Conservation (phyloP, 768 basidiomycete species). For the Trametes gibbosa region DNA sequence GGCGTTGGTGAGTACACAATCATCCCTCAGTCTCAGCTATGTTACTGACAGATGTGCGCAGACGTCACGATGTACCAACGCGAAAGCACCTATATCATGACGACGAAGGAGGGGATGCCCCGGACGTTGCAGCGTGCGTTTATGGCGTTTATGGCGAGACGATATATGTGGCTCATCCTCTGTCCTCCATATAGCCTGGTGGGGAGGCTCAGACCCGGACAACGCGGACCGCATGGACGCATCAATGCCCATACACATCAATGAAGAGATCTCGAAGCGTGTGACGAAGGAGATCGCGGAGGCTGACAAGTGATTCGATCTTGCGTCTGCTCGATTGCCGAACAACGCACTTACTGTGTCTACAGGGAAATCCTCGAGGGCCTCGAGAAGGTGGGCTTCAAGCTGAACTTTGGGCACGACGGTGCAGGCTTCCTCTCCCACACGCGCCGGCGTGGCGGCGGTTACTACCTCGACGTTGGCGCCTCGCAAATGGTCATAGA, state of each 20-base stretch:
- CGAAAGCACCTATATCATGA: constrained; percentile 47
- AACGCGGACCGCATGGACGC: constrained; percentile 52
- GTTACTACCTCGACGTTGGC: constrained; percentile 70
- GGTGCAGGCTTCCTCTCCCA: constrained; percentile 51
- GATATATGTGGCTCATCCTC: background rate
- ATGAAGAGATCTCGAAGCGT: constrained; percentile 31
- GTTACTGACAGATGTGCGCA: constrained; percentile 15
- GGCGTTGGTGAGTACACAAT: constrained; percentile 40
- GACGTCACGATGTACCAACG: constrained; percentile 63
- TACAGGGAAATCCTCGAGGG: constrained; percentile 50
- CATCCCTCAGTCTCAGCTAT: background rate
- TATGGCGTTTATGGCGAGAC: background rate
- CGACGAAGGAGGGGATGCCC: constrained; percentile 36
- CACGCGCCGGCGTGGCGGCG: constrained; percentile 51
- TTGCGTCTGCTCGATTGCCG: background rate
- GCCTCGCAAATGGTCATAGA: constrained; percentile 60
- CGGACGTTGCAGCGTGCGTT: constrained; percentile 29
- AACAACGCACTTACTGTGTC: background rate
- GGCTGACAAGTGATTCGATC: constrained; percentile 26
- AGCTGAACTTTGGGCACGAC: constrained; percentile 47
- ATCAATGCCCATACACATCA: constrained; percentile 43
- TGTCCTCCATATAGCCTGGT: constrained; percentile 28
- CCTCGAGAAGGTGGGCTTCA: constrained; percentile 57
- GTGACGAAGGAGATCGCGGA: constrained; percentile 32
- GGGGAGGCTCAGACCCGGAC: constrained; percentile 47